Conservation (phyloP, 2,329 filamentous ascomycete species). For the Penicillium sp. region DNA sequence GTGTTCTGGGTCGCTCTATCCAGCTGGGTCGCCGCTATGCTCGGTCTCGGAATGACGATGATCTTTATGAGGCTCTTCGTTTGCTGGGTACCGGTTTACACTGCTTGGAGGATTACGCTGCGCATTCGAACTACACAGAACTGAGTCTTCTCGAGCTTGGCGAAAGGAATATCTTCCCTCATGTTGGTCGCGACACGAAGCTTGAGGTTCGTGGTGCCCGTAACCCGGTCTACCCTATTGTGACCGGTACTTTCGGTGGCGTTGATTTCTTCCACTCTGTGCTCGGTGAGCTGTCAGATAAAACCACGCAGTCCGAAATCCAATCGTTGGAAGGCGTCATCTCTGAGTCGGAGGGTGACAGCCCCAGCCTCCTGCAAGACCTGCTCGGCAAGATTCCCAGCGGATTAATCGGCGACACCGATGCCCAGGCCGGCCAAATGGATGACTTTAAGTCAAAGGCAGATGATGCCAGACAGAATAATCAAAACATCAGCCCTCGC, state of each 20-base stretch:
- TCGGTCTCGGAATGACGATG: conserved; percentile 68
- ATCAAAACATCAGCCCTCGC: conserved; percentile 73
- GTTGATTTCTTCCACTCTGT: conserved; percentile 94
- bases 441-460: conserved; percentile 80
- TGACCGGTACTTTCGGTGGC: conserved; percentile 92
- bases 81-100: conserved; percentile 86
- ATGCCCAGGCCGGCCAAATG: conserved; percentile 69
- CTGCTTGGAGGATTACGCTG: conserved; percentile 89
- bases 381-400: conserved; percentile 81
- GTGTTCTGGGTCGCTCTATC: conserved; percentile 74
- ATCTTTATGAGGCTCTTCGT: conserved; percentile 84
- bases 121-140: conserved; percentile 92
- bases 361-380: conserved; percentile 73
- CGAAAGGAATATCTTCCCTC: conserved; percentile 80
- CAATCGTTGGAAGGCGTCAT: conserved; percentile 86
- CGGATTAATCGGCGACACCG: conserved; percentile 74
- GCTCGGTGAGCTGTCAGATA: conserved; percentile 78
- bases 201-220: conserved; percentile 71
- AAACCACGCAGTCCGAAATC: conserved; percentile 88
- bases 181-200: conserved; percentile 76
- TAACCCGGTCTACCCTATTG: conserved; percentile 73
- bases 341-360: conserved; percentile 61
- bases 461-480: conserved; percentile 73
- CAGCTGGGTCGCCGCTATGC: conserved; percentile 78
- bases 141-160: conserved; percentile 86